Evolutionary conservation across 1,284 basidiomycete species (phyloP), one percentile per base, ranked within the genome.

Genomic region (Ceratobasidium theobromae): DNA sequence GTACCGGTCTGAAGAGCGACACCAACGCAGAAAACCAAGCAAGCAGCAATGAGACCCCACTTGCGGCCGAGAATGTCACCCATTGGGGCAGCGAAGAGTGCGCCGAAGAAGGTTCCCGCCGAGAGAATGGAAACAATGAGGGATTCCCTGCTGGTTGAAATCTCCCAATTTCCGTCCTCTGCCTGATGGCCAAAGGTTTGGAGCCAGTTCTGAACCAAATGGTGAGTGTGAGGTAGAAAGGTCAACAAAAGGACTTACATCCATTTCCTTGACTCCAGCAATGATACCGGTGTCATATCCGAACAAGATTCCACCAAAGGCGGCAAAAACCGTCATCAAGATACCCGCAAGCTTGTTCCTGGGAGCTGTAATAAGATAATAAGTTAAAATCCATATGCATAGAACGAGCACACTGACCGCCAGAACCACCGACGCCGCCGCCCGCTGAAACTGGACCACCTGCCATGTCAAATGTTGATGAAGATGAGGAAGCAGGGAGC

Each of bases 71-170:
- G 71, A 65, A 73, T 75, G 74, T 86, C 84, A 30, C 81, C 85
- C 52, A 81, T 69, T 32, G 76, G 75, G 52, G 75, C 66, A 38
- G 70, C 69, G 25, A 62, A 11, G 43, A 45, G 53, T 48, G 64
- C 38, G 72, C 82, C 89, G 67, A 85, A 81, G 77, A 91, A 90
- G 30, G 86, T 90, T 66, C 89, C 88, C 14, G 84, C 86, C 4
- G 85, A 86, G 49, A 91, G 82, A 69, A 89, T 89, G 43, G 87
- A 88, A 11, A 86, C 83, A 68, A 89, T 80, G 67, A 91, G 79
- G 12, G 86, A 87, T 69, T 84, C 79, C 70, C 82, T 75, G 51
- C 79, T 76, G 4, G 84, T 81, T 27, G 81, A 72, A 68, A 87
- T 78, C 21, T 71, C 74, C 69, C 76, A 82, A 28, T 71, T 69